Percentiles rank a stretch among this genome's conserved stretches.
These are phyloP conservation scores for Neurospora sp. DNA, from an alignment of 495 filamentous ascomycete genomes.

Conservation along the genomic window DNA sequence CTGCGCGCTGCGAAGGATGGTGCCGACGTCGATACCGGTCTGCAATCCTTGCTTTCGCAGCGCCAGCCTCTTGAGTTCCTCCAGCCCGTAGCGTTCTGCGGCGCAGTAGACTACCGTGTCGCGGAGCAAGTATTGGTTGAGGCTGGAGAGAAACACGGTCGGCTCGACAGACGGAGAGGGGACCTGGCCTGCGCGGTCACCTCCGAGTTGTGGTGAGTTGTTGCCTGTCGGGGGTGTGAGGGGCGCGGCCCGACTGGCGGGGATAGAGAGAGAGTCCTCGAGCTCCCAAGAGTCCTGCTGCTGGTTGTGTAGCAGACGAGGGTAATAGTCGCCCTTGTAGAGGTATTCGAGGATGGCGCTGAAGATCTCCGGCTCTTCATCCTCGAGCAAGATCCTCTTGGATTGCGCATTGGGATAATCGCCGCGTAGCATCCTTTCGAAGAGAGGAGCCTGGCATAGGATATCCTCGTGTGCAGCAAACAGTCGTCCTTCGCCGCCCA, in stretches of 20 bases:
- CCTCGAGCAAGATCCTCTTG: slow-evolving; percentile 67
- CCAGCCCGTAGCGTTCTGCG: slow-evolving; percentile 74
- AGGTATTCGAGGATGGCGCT: slow-evolving; percentile 86
- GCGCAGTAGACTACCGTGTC: slow-evolving; percentile 91
- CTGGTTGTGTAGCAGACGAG: slow-evolving; percentile 60
- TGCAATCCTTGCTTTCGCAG: slow-evolving; percentile 90
- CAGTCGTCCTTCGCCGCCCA: slow-evolving; percentile 70
- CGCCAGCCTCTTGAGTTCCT: slow-evolving; percentile 77
- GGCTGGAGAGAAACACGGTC: slow-evolving; percentile 57
- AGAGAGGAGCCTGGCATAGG: slow-evolving; percentile 73
- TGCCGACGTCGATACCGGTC: slow-evolving; percentile 70
- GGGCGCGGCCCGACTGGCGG: slow-evolving; percentile 16
- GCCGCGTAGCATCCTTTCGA: slow-evolving; percentile 50
- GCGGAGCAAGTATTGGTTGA: slow-evolving; percentile 63
- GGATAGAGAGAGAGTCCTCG: slow-evolving; percentile 42
- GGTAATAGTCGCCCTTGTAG: slow-evolving; percentile 92
- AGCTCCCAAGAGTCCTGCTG: slow-evolving; percentile 60
- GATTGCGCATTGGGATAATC: slow-evolving; percentile 51
- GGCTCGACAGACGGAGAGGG: slow-evolving; percentile 48
- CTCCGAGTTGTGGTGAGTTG: slow-evolving; percentile 26
- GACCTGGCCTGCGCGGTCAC: slow-evolving; percentile 40
- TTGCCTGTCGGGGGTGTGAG: slow-evolving; percentile 27
- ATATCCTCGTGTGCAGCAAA: slow-evolving; percentile 90
- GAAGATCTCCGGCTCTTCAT: slow-evolving; percentile 83
- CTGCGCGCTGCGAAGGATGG: slow-evolving; percentile 79